Percentiles rank a stretch among this genome's conserved stretches.
phyloP scores from a whole-genome alignment of 1,139 yeast genomes.

The Saccharomyces hybrid region DNA sequence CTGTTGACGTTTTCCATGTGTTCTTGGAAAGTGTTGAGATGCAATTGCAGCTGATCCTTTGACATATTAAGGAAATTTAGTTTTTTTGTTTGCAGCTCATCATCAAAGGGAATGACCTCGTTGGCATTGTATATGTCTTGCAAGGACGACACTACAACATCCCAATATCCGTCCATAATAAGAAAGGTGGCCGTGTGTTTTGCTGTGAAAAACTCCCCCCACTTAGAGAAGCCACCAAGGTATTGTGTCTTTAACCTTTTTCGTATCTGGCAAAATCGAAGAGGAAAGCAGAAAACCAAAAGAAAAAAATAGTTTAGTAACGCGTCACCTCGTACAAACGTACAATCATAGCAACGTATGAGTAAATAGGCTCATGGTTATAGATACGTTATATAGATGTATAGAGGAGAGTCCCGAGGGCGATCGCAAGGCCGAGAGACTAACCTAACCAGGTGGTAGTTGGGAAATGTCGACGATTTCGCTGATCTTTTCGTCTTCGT shows the following conservation, averaged over 20 bases:
- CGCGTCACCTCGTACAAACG: constrained; percentile 2
- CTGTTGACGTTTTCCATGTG: constrained; percentile 55
- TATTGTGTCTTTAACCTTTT: neutral
- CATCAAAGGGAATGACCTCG: constrained; percentile 48
- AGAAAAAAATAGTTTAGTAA: neutral
- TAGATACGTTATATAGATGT: neutral
- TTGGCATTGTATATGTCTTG: constrained; percentile 62
- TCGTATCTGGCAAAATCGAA: neutral
- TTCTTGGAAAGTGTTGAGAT: constrained; percentile 39
- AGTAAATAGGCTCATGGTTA: neutral
- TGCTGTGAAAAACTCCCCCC: neutral
- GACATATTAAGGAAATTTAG: constrained; percentile 29
- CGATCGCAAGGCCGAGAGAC: neutral
- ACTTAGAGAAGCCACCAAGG: neutral
- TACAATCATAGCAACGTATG: neutral
- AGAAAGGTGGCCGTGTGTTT: neutral
- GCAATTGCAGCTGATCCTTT: constrained; percentile 37
- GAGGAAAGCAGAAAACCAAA: neutral
- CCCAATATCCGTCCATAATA: constrained; percentile 52
- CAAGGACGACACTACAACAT: constrained; percentile 53
- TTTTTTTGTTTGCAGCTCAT: constrained; percentile 33
- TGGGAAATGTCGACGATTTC: constrained; percentile 61
- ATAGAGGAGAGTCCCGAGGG: neutral
- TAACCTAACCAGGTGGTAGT: constrained; percentile 81
- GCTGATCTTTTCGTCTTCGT: constrained; percentile 21